Base-by-base conservation (phyloP, 2,329 filamentous ascomycete genomes). In the Fusarium musae region DNA sequence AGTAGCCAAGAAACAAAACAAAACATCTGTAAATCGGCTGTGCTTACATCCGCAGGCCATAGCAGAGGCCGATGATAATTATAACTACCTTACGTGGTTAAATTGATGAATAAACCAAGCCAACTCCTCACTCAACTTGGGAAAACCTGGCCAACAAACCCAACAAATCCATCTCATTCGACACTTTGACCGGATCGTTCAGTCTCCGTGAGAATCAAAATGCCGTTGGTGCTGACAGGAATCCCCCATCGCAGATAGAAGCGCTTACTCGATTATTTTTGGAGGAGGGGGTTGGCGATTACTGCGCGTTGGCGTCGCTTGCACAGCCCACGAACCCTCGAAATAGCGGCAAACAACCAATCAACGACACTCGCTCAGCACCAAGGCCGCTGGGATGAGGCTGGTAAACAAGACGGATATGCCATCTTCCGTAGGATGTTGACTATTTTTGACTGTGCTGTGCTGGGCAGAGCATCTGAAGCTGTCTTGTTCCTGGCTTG, bases 261-360 rank as follows among this genome's bases (percentile, higher is more conserved):
- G 70, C 66, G 70, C 70, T 72, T 74, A 73, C 36, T 65, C 21
- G 26, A 36, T 61, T 74, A 73, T 73, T 73, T 73, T 69, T 72
- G 67, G 56, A 19, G 40, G 54, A 28, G 37, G 64, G 64, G 67
- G 44, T 58, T 9, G 54, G 63, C 54, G 37, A 66, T n/a, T 36
- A 39, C 49, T 56, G 56, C 42, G 57, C 36, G 59, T 44, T 56
- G 66, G 60, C 64, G 28, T 57, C 21, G 28, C 28, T 34, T 72
- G 63, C 71, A 73, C 71, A 74, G 71, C 71, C 71, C 49, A 59
- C 59, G 40, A 40, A 49, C 60, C 36, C 71, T 74, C 46, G 62
- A 74, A 72, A 72, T 72, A 72, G 59, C 63, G 62, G 53, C 46
- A 53, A 43, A 53, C 26, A n/a, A 66, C 66, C 66, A 69, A 70